Conservation (phyloP, 768 basidiomycete species). For the Mrakia frigida region DNA sequence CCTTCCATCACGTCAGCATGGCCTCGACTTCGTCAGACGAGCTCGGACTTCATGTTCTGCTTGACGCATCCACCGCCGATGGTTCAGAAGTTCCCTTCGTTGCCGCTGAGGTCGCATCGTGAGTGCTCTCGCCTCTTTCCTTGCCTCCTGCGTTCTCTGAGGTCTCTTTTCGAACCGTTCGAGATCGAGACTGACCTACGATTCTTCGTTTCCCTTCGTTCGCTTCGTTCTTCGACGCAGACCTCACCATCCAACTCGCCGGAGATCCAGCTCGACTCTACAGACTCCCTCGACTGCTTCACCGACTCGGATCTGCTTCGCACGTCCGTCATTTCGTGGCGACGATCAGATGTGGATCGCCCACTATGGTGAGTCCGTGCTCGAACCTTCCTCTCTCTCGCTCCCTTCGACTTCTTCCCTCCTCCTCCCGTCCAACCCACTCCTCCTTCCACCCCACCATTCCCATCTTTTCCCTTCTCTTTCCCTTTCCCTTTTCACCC, state of each 20-base stretch:
- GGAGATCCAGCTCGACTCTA: conserved; percentile 14
- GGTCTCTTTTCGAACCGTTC: neutral
- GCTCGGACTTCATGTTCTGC: conserved; percentile 28
- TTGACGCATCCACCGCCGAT: conserved; percentile 15
- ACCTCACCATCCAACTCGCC: conserved; percentile 27
- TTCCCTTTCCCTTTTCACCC: no score
- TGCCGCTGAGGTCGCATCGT: conserved; percentile 29
- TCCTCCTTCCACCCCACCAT: no score
- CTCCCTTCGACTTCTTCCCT: neutral
- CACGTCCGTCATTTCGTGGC: conserved; percentile 6
- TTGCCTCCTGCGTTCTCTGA: neutral
- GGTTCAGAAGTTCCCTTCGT: neutral
- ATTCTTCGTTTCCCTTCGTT: no score
- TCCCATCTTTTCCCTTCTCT: no score
- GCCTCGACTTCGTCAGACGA: conserved; percentile 21
- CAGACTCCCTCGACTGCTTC: conserved; percentile 18
- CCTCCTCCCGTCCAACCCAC: neutral
- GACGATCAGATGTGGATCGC: conserved; percentile 8
- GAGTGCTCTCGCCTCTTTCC: neutral
- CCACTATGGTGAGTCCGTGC: neutral
- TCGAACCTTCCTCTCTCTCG: neutral
- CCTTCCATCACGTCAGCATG: conserved; percentile 1
- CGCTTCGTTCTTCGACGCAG: neutral
- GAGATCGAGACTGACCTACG: neutral
- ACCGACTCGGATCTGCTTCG: neutral